phyloP scores from a whole-genome alignment of 495 filamentous ascomycete species.

The Hypoxylon intermedium region DNA sequence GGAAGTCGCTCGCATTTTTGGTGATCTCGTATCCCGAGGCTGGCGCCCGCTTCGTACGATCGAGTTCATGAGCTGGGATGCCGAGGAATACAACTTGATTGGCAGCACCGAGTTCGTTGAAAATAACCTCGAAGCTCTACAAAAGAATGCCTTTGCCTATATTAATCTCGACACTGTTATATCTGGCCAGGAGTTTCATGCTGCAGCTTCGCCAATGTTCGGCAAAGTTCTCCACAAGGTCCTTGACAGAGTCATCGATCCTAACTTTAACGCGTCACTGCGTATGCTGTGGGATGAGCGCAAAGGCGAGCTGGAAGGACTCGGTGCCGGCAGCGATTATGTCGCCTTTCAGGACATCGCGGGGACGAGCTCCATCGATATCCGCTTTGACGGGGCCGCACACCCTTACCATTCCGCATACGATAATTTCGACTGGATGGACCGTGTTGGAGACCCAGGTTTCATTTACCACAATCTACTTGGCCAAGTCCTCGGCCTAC shows the following conservation, averaged over 20 bases:
- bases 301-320: slow-evolving; percentile 66
- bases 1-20: slow-evolving; percentile 84
- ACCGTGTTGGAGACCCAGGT: slow-evolving; percentile 74
- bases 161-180: slow-evolving; percentile 92
- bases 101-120: slow-evolving; percentile 97
- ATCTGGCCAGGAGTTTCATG: slow-evolving; percentile 73
- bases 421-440: slow-evolving; percentile 89
- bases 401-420: slow-evolving; percentile 86
- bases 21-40: slow-evolving; percentile 72
- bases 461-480: slow-evolving; percentile 83
- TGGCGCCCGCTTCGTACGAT: slow-evolving; percentile 95
- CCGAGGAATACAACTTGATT: slow-evolving; percentile 88
- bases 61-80: slow-evolving; percentile 96
- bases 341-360: slow-evolving; percentile 92
- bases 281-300: slow-evolving; percentile 77
- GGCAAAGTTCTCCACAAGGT: slow-evolving; percentile 72
- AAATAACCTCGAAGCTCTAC: slow-evolving; percentile 80
- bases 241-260: slow-evolving; percentile 76
- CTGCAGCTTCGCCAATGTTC: slow-evolving; percentile 80
- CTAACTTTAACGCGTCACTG: slow-evolving; percentile 73
- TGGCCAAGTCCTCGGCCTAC: slow-evolving; percentile 77
- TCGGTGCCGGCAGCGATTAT: slow-evolving; percentile 87
- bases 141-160: slow-evolving; percentile 78
- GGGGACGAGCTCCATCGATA: slow-evolving; percentile 88
- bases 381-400: slow-evolving; percentile 75